Percentiles rank a stretch among this genome's conserved stretches.
Conservation (phyloP, 2,329 filamentous ascomycete species). For the Fusarium citri region DNA sequence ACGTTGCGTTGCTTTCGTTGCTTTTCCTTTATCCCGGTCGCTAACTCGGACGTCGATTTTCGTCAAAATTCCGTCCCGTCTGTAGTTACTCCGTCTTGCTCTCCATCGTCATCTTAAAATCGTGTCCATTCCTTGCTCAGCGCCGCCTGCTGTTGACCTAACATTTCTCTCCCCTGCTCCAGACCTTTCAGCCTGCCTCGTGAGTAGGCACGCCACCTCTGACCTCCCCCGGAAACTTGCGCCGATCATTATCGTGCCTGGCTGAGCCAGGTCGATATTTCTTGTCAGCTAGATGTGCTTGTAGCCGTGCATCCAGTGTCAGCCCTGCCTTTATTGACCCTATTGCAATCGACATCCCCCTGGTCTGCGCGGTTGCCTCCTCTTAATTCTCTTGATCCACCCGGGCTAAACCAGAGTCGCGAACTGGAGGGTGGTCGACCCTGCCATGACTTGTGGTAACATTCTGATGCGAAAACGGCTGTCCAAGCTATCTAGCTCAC, state of each 20-base stretch:
- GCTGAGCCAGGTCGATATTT: slow-evolving; percentile 41
- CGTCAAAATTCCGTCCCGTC: slow-evolving; percentile 26
- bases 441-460: slow-evolving; percentile 30
- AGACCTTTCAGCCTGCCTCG: slow-evolving; percentile 32
- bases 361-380: slow-evolving; percentile 30
- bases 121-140: slow-evolving; percentile 25
- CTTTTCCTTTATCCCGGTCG: slow-evolving; percentile 30
- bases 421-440: slow-evolving; percentile 32
- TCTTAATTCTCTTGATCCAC: slow-evolving; percentile 31
- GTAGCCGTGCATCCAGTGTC: slow-evolving; percentile 47
- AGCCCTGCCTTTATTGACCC: slow-evolving; percentile 44
- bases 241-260: slow-evolving; percentile 47
- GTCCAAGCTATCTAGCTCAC: slow-evolving; percentile 34
- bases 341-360: slow-evolving; percentile 29
- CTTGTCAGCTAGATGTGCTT: slow-evolving; percentile 38
- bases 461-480: slow-evolving; percentile 38
- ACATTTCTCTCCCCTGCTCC: slow-evolving; percentile 26
- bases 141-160: slow-evolving; percentile 24
- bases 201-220: slow-evolving; percentile 43
- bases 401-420: slow-evolving; percentile 20
- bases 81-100: slow-evolving; percentile 22
- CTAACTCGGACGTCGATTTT: slow-evolving; percentile 14
- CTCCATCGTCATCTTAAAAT: slow-evolving; percentile 40
- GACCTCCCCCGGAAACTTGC: slow-evolving; percentile 42
- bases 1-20: slow-evolving; percentile 10